Evolutionary conservation across 148 eudicot genomes (phyloP).

Genomic region (Agrostemma githago): DNA sequence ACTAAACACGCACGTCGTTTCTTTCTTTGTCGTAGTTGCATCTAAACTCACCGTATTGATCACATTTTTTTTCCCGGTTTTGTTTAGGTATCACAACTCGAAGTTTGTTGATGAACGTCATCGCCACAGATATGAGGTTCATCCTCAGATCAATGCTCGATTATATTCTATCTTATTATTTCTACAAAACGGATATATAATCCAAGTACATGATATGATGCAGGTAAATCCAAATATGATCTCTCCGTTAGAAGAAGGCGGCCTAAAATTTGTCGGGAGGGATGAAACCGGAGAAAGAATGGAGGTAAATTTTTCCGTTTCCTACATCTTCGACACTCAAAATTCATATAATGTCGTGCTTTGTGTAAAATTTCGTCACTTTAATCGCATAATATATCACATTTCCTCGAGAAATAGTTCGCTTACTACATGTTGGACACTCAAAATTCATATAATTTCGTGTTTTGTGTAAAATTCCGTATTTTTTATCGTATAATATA

Average conservation of each 20-base stretch:
- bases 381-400: neutral
- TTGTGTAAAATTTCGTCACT: neutral
- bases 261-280: constrained; percentile 83
- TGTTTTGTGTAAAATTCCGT: too few relatives aligned
- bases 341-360: neutral
- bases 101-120: constrained; percentile 87
- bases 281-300: constrained; percentile 91
- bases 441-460: too few relatives aligned
- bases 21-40: too few relatives aligned
- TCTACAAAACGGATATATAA: neutral
- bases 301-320: constrained; percentile 56
- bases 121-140: constrained; percentile 97
- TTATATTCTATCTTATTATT: neutral
- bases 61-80: neutral
- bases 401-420: neutral
- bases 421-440: constrained; percentile 51
- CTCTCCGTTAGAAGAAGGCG: constrained; percentile 62
- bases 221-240: constrained; percentile 89
- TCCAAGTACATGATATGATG: constrained; percentile 5
- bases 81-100: constrained; percentile 63
- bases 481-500: too few relatives aligned
- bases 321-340: neutral
- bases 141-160: constrained; percentile 15
- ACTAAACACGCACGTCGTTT: too few relatives aligned
- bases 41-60: too few relatives aligned